Percentiles rank a stretch among this genome's conserved stretches.
phyloP scores from a whole-genome alignment of 2,329 filamentous ascomycete genomes.

The Neopestalotiopsis sp. region DNA sequence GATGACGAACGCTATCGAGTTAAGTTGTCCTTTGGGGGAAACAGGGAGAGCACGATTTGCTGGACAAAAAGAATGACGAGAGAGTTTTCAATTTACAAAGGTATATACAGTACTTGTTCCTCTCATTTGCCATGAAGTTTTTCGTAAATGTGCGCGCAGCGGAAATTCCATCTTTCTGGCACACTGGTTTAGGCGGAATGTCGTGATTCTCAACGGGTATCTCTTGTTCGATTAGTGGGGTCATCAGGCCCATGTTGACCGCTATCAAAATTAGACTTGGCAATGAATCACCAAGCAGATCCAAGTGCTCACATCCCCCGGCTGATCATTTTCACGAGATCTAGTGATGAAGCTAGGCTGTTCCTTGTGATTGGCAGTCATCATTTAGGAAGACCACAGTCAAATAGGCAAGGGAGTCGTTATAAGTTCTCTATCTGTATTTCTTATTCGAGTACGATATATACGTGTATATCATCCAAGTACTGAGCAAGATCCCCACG shows the following conservation, averaged over 20 bases:
- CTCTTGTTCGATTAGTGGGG: not conserved
- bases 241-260: not conserved
- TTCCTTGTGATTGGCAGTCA: too few relatives aligned
- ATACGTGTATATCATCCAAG: too few relatives aligned
- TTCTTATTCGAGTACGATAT: too few relatives aligned
- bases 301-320: not conserved
- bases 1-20: conserved; percentile 5
- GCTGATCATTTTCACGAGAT: not conserved
- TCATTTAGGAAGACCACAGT: too few relatives aligned
- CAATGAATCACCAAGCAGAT: not conserved
- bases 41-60: too few relatives aligned
- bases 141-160: not conserved
- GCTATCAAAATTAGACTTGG: not conserved
- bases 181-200: not conserved
- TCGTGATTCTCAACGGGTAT: not conserved
- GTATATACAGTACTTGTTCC: too few relatives aligned
- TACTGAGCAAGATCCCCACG: too few relatives aligned
- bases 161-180: not conserved
- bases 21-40: not conserved
- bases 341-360: not conserved
- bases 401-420: too few relatives aligned
- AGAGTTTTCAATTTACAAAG: too few relatives aligned
- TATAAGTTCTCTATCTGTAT: too few relatives aligned
- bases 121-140: too few relatives aligned
- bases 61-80: too few relatives aligned